phyloP scores from a whole-genome alignment of 192 early-diverging fungal species.

The Tieghemiomyces parasiticus region DNA sequence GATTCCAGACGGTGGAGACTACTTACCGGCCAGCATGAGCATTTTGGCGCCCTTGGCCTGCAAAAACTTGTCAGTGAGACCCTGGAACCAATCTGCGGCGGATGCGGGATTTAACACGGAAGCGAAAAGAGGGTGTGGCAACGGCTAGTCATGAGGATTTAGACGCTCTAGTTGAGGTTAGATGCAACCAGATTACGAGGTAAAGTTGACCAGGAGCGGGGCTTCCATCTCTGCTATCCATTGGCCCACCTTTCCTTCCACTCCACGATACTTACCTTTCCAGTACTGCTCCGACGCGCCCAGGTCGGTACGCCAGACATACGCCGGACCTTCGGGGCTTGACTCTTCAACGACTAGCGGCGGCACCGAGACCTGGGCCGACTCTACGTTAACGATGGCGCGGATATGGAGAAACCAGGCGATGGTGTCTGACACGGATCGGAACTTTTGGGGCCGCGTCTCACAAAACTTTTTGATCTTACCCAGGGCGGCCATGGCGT shows the following conservation, averaged over 20 bases:
- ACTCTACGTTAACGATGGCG: constrained; percentile 44
- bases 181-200: background rate
- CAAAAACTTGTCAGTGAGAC: constrained; percentile 6
- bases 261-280: constrained; percentile 21
- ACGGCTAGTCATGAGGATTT: background rate
- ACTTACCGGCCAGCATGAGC: constrained; percentile 7
- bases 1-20: no score
- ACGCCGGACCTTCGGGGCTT: constrained; percentile 17
- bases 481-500: constrained; percentile 27
- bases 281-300: constrained; percentile 47
- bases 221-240: background rate
- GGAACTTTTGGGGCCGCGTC: constrained; percentile 20
- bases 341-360: constrained; percentile 28
- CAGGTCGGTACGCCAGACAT: constrained; percentile 46
- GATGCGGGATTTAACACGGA: background rate
- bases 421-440: constrained; percentile 19
- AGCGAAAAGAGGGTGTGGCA: background rate
- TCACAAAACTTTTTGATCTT: constrained; percentile 23
- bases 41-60: background rate
- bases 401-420: constrained; percentile 36
- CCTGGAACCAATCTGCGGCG: background rate
- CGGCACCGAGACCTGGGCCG: constrained; percentile 56
- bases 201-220: background rate
- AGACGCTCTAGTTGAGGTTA: background rate
- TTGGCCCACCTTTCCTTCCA: background rate